Evolutionary conservation across 805 yeast genomes (phyloP), one percentile per base, ranked within the genome.

Genomic region (Schwanniomyces occidentalis): DNA sequence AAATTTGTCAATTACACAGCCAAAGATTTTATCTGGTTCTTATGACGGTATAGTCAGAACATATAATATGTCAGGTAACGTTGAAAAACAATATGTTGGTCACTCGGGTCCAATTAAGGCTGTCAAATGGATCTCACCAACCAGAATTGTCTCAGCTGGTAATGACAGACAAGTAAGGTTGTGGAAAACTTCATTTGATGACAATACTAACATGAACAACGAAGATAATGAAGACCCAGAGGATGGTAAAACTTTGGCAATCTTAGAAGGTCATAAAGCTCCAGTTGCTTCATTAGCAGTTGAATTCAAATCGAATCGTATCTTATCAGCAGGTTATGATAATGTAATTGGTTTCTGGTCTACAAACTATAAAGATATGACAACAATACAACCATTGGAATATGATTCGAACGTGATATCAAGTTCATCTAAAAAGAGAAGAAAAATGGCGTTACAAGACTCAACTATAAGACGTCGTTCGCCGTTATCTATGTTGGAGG

Each of bases 41-140:
- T 93, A 90, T 54, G 99, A 93, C 58, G 98, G 98, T 49, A 76
- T 91, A 19, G 96, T 91, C 16, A 77, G 98, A 45, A 79, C 93
- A 8, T 93, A 90, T 80, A 82, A 87, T 54, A 63, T 78, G 61
- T 75, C 86, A 10, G 98, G 97, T 7, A 73, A 77, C 32, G 83
- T 90, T 7, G 82, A 80, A 48, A 78, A 83, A 42, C 95, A 87
- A 57, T 76, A 84, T 47, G 76, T 78, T 34, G 98, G 97, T 17
- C 99, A 93, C 59, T 78, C 85, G 12, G 96, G 87, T 19, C 82
- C 97, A 8, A 80, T 93, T 35, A 82, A 84, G 56, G 73, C 85
- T 10, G 95, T 88, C 17, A 76, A 79, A 52, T 91, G 93, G 82
- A 71, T 87, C 30, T 74, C 82, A 10, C 76, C 81, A 30, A 77